Evolutionary conservation across 345 rosid species (phyloP).

Genomic region (Syzygium jambos): DNA sequence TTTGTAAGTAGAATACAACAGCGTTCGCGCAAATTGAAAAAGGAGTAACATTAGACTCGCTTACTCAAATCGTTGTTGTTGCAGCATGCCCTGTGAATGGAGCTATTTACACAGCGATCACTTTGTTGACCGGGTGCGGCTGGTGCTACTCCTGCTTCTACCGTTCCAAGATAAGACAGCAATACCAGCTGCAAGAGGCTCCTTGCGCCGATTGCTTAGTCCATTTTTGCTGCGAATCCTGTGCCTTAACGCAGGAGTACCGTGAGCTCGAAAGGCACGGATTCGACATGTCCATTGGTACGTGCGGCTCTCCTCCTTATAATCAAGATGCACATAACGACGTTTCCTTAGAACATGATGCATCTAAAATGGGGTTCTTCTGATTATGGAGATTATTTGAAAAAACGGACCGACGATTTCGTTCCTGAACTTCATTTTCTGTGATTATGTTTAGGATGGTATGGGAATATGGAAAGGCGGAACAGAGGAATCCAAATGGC

Average conservation of each 20-base stretch:
- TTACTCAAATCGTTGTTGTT: background rate
- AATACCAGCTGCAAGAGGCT: background rate
- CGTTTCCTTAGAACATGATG: background rate
- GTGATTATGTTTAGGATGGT: background rate
- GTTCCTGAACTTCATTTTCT: background rate
- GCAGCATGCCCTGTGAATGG: background rate
- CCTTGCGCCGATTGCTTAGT: background rate
- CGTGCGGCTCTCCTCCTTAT: background rate
- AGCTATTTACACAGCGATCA: background rate
- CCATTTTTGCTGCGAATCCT: background rate
- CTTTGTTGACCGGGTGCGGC: background rate
- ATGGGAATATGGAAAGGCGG: background rate
- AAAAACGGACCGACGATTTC: background rate
- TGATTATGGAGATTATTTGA: background rate
- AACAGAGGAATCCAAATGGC: background rate
- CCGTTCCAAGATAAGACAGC: background rate
- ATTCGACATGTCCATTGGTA: background rate
- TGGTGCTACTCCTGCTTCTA: background rate
- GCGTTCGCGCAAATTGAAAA: background rate
- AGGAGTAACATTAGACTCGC: background rate
- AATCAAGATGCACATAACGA: background rate
- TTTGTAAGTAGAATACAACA: background rate
- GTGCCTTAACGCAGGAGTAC: background rate
- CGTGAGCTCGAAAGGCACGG: background rate
- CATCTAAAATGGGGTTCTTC: background rate